Conservation (phyloP, 805 yeast genomes). For the Spencermartinsiella europaea region DNA sequence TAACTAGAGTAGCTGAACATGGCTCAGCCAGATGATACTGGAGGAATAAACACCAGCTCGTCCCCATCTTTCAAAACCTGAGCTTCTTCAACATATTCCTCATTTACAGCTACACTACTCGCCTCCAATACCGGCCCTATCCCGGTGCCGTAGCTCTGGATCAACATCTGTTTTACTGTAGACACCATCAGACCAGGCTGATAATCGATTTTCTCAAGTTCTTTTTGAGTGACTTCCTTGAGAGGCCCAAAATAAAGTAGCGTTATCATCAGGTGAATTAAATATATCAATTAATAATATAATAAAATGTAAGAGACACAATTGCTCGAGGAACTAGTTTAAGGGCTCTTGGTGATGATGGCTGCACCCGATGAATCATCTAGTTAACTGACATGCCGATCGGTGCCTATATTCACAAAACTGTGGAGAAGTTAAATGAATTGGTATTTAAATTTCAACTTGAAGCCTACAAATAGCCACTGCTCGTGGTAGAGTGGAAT, state of each 20-base stretch:
- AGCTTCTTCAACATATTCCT: neutral
- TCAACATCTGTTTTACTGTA: neutral
- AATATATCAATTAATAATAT: too few relatives aligned
- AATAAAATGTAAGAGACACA: too few relatives aligned
- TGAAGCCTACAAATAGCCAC: too few relatives aligned
- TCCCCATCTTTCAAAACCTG: neutral
- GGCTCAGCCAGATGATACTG: neutral
- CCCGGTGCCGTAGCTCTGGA: neutral
- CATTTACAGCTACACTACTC: neutral
- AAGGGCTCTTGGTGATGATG: too few relatives aligned
- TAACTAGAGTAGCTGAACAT: neutral
- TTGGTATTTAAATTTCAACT: too few relatives aligned
- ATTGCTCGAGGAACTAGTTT: too few relatives aligned
- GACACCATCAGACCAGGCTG: neutral
- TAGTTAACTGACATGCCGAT: too few relatives aligned
- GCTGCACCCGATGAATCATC: too few relatives aligned
- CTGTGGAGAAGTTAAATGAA: too few relatives aligned
- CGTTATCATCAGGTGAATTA: too few relatives aligned
- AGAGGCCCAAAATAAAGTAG: neutral
- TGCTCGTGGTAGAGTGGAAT: too few relatives aligned
- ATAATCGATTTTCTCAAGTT: neutral
- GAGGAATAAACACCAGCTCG: neutral
- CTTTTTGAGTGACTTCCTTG: neutral
- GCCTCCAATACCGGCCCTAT: neutral
- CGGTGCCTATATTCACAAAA: too few relatives aligned